Evolutionary conservation across 768 basidiomycete genomes (phyloP), one percentile per base, ranked within the genome.

Genomic region (Trichaptum fuscoviolaceum): DNA sequence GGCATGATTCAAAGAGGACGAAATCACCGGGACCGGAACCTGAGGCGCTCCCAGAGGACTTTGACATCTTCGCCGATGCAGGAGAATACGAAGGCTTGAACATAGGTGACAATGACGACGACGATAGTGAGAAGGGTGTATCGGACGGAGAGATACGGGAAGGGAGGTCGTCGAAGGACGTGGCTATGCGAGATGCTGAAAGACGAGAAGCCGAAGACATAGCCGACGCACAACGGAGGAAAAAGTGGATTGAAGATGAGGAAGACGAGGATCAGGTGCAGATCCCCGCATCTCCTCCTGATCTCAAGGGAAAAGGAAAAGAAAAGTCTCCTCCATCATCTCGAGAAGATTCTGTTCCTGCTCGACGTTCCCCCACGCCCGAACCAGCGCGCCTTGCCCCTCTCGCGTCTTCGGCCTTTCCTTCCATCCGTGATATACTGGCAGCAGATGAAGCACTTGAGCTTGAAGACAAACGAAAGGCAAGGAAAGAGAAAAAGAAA

Each of bases 31-130:
- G 69, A 59, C 69, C 74, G 8, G 72, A 71, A 66, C 73, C 76
- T 0, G 78, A 81, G 64, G 75, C 78, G 66, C 76, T 79, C 7
- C 68, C 80, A n/a, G 87, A 86, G 23, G 87, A 93, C 64, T 84
- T 93, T 57, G 91, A 96, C 73, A 96, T 97, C 58, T 97, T 97
- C 74, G 91, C 87, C 1, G 95, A 80, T 64, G 92, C 86, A 5
- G 94, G 89, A 9, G 92, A 93, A 62, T 97, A 96, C 72, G 83
- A 89, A 63, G 91, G 91, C 1, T 73, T 91, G 7, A 83, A 85
- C 60, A 69, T 85, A 3, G 84, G 77, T 4, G 86, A 81, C 24
- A 85, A 85, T 62, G 83, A 85, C 23, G 86, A 83, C 35, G 82
- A 82, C 6, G 82, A 83, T 15, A 81, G 78, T 5, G 71, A 72